Evolutionary conservation across 2,329 filamentous ascomycete genomes (phyloP).

Genomic region (Ascosphaera apis): DNA sequence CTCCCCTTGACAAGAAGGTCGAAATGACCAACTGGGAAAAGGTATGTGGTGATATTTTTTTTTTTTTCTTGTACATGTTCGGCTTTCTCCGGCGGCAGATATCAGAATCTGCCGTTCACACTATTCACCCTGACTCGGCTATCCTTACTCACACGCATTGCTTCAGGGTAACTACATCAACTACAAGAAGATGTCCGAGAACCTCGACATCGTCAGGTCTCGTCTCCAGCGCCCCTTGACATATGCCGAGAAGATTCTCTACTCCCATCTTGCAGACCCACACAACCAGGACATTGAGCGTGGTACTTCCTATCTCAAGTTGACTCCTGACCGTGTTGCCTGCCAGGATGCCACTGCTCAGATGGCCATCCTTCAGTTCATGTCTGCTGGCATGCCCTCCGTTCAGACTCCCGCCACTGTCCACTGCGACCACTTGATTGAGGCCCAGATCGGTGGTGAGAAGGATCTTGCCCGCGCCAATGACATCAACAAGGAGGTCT

Average conservation of each 20-base stretch:
- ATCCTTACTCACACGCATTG: conserved; percentile 10
- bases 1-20: conserved; percentile 81
- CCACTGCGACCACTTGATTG: conserved; percentile 98
- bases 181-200: conserved; percentile 91
- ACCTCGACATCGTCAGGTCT: conserved; percentile 69
- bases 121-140: conserved; percentile 3
- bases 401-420: conserved; percentile 90
- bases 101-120: conserved; percentile 1
- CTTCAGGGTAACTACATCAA: conserved; percentile 72
- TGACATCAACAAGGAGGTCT: conserved; percentile 96
- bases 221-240: conserved; percentile 85
- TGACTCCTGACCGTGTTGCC: conserved; percentile 90
- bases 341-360: conserved; percentile 99
- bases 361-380: conserved; percentile 99
- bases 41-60: conserved; percentile 14
- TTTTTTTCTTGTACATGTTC: conserved; percentile 8
- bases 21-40: conserved; percentile 95
- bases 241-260: conserved; percentile 95
- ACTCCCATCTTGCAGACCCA: conserved; percentile 95
- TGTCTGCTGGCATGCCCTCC: conserved; percentile 90
- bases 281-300: conserved; percentile 92
- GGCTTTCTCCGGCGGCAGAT: too few species aligned
- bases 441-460: conserved; percentile 76
- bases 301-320: conserved; percentile 84
- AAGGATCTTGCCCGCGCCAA: conserved; percentile 86